Evolutionary conservation across 1,139 yeast genomes (phyloP), one percentile per base, ranked within the genome.

Genomic region (Kurtzmaniella natalensis): DNA sequence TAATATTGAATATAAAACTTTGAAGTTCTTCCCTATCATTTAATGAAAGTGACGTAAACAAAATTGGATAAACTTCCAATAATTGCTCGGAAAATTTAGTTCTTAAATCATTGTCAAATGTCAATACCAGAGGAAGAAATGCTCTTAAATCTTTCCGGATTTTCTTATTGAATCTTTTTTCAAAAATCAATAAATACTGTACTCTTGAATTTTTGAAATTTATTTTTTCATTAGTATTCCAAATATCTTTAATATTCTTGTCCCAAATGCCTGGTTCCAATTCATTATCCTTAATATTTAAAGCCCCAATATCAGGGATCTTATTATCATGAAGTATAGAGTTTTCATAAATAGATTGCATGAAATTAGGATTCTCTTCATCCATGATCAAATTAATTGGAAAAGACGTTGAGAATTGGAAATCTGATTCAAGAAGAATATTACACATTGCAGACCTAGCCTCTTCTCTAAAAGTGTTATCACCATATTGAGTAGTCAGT

Each of bases 1-100:
- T 60, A 25, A 80, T 68, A 31, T 80, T 80, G 22, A 63, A 54
- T 32, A 80, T 43, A 4, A 76, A 59, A 30, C 76, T 75, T 25
- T 78, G 54, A 39, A 71, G 75, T 40, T 82, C 84, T 51, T 83
- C 92, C 38, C 89, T 62, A 48, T 83, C 94, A 19, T 70, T 53
- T 14, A 57, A 50, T 4, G 78, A 73, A 38, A 69, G 58, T 4
- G 70, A 62, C 2, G 63, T 59, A 10, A 78, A 57, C 34, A 79
- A 53, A 11, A 68, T 64, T 4, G 85, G 83, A 43, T 77, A 77
- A 0, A 81, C 62, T 28, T 70, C 67, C 11, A 76, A 59, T 32
- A 76, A 61, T 40, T 80, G 85, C 10, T 57, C 48, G 17, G 80
- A 67, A 39, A 81, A 76, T 8, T 53, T 40, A 2, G 61, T 56